These are phyloP conservation scores for Pyrenophora seminiperda DNA, from an alignment of 2,329 filamentous ascomycete genomes.

Conservation along the genomic window DNA sequence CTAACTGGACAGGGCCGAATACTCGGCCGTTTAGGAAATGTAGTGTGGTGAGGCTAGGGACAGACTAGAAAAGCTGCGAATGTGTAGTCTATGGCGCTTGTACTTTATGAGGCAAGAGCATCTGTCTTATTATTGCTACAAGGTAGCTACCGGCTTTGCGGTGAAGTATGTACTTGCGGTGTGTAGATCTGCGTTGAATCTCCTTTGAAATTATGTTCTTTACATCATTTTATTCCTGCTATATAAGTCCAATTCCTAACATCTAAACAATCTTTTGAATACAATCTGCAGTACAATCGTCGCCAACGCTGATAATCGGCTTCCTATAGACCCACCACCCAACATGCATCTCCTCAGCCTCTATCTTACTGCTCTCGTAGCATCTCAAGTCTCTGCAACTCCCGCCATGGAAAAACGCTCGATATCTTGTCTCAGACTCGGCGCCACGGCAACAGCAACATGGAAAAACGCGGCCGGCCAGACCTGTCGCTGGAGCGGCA, in stretches of 20 bases:
- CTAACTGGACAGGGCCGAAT: not conserved
- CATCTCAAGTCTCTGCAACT: not conserved
- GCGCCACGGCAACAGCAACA: conserved; percentile 51
- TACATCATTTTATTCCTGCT: not conserved
- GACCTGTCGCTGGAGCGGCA: conserved; percentile 52
- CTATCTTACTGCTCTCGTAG: conserved; percentile 7
- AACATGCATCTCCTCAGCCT: conserved; percentile 11
- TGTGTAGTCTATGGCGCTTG: not conserved
- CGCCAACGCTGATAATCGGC: not conserved
- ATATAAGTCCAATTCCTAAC: not conserved
- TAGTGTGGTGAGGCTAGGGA: not conserved
- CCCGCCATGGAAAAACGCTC: conserved; percentile 21
- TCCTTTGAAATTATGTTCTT: not conserved
- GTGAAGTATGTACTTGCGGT: not conserved
- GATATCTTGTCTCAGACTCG: conserved; percentile 50
- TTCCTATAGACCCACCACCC: not conserved
- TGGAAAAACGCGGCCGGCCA: conserved; percentile 55
- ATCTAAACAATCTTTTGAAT: not conserved
- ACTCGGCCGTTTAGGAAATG: not conserved
- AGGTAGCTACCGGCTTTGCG: not conserved
- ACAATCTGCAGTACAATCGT: not conserved
- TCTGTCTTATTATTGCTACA: not conserved
- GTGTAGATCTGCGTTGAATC: not conserved
- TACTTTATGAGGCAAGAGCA: not conserved
- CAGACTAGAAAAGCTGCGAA: not conserved